A percentile compares a stretch with the other conserved stretches of the same genome.
Evolutionary conservation across 163 green algal species (phyloP).

Genomic region (Chloromonas sp.): DNA sequence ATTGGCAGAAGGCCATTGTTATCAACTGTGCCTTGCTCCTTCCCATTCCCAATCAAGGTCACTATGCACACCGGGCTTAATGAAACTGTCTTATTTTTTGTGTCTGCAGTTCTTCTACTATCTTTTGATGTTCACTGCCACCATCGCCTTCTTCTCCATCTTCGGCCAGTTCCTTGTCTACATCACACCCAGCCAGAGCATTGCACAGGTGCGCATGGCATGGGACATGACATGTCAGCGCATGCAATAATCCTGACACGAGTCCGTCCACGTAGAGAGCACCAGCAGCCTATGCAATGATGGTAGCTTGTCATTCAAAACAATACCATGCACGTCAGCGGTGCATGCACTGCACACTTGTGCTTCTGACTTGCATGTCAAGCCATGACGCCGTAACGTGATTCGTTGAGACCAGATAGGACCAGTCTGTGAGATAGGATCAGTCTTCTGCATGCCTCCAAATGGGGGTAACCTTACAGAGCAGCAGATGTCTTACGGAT

Average conservation of each 20-base stretch:
- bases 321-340: too few relatives aligned
- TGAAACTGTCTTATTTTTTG: background rate
- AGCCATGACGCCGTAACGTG: too few relatives aligned
- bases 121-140: constrained; percentile 51
- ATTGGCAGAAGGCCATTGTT: background rate
- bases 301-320: too few relatives aligned
- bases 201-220: constrained; percentile 43
- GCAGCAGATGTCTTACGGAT: too few relatives aligned
- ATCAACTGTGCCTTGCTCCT: background rate
- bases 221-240: too few relatives aligned
- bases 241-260: background rate
- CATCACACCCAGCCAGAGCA: constrained; percentile 48
- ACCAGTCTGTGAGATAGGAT: too few relatives aligned
- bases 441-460: too few relatives aligned
- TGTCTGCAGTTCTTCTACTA: constrained; percentile 36
- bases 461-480: too few relatives aligned
- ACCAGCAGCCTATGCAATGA: too few relatives aligned
- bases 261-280: background rate
- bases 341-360: too few relatives aligned
- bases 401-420: too few relatives aligned
- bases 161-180: constrained; percentile 65
- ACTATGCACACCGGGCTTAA: background rate
- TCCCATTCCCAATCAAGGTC: background rate
- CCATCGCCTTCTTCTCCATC: constrained; percentile 55
- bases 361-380: too few relatives aligned